phyloP scores from a whole-genome alignment of 2,329 filamentous ascomycete genomes.

The Aspergillus bombycis region DNA sequence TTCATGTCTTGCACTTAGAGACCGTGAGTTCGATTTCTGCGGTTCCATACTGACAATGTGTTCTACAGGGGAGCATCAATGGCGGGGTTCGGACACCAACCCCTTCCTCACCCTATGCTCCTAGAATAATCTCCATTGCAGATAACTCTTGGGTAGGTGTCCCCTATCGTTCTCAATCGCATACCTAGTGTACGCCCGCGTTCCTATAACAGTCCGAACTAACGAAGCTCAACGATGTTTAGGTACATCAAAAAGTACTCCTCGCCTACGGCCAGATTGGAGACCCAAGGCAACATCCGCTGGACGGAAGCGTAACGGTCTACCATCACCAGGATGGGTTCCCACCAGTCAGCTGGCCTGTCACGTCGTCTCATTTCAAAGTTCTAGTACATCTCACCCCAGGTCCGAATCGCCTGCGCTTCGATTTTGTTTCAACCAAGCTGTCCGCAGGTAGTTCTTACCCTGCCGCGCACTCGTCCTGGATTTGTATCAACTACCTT shows the following conservation, averaged over 20 bases:
- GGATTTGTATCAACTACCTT: constrained; percentile 83
- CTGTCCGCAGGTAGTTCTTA: constrained; percentile 66
- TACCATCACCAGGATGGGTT: constrained; percentile 84
- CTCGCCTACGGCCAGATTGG: constrained; percentile 81
- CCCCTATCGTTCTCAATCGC: neutral
- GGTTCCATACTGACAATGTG: constrained; percentile 2
- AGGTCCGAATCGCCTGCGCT: constrained; percentile 82
- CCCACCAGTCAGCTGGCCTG: constrained; percentile 82
- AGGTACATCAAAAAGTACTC: constrained; percentile 92
- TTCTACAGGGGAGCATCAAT: constrained; percentile 40
- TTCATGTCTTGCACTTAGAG: constrained; percentile 5
- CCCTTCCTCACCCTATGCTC: constrained; percentile 77
- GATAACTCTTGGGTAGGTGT: constrained; percentile 83
- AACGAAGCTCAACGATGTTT: constrained; percentile 9
- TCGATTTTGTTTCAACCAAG: constrained; percentile 87
- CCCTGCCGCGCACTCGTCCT: constrained; percentile 73
- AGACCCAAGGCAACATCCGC: constrained; percentile 65
- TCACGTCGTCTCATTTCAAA: constrained; percentile 88
- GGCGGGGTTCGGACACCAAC: constrained; percentile 53
- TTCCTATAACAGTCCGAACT: constrained; percentile 8
- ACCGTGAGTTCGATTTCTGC: neutral
- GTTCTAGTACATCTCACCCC: constrained; percentile 86
- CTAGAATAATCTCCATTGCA: constrained; percentile 74
- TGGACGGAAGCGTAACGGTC: constrained; percentile 80
- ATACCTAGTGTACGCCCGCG: neutral